Percentiles rank a stretch among this genome's conserved stretches.
phyloP scores from a whole-genome alignment of 306 rosid genomes.

The Carpinus fangiana region DNA sequence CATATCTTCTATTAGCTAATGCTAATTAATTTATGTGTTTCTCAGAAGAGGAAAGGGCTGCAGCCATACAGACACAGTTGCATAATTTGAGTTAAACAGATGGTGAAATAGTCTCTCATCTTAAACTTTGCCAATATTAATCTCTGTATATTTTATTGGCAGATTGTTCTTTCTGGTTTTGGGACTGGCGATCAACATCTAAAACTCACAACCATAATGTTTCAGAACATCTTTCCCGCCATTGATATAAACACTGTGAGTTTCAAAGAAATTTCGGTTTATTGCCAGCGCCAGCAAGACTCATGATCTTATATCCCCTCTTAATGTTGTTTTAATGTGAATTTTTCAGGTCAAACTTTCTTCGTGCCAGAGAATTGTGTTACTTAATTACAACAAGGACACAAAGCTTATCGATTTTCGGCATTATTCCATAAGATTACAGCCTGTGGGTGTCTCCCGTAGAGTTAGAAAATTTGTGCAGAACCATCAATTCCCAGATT shows the following conservation, averaged over 20 bases:
- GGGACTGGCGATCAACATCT: constrained; percentile 74
- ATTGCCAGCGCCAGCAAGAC: background rate
- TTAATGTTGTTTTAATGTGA: constrained; percentile 22
- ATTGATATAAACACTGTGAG: constrained; percentile 96
- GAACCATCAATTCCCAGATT: constrained; percentile 88
- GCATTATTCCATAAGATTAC: constrained; percentile 89
- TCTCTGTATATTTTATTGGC: constrained; percentile 24
- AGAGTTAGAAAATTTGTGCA: constrained; percentile 88
- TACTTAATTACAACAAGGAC: constrained; percentile 91
- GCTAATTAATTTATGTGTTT: background rate
- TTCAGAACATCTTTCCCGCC: constrained; percentile 91
- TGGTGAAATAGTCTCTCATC: background rate
- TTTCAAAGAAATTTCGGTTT: constrained; percentile 17
- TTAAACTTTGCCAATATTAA: constrained; percentile 16
- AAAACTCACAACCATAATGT: constrained; percentile 74
- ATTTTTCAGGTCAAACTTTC: constrained; percentile 80
- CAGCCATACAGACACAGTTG: background rate
- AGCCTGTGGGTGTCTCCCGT: constrained; percentile 92
- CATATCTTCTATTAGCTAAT: background rate
- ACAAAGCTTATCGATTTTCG: constrained; percentile 89
- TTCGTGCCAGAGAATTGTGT: constrained; percentile 90
- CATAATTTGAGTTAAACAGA: background rate
- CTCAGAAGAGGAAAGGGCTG: background rate
- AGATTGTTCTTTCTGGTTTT: constrained; percentile 97
- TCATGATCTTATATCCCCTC: background rate